Evolutionary conservation across 2,329 filamentous ascomycete species (phyloP), one percentile per base, ranked within the genome.

Genomic region (Akanthomyces dipterigenus): DNA sequence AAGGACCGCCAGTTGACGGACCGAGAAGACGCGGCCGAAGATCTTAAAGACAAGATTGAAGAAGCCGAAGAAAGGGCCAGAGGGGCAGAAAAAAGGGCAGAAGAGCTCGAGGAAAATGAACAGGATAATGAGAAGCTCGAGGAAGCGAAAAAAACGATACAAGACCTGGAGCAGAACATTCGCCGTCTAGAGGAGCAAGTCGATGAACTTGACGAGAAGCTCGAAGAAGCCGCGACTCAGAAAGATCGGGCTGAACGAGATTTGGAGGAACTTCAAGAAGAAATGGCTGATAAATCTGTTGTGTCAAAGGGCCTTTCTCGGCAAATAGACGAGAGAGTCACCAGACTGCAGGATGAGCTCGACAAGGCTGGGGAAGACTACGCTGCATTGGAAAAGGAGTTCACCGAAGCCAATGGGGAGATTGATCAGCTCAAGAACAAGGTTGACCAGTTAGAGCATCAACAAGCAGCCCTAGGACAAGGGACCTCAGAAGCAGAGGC

Each of bases 231-330:
- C 0, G 63, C 80, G 8, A 70, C 75, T 1, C 79, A 86, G 61
- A 84, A 83, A 65, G 77, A 83, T 24, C 79, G 81, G 34, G 85
- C 85, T 2, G 82, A 86, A 66, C 75, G 74, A 7, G 81, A 88
- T 62, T 75, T 88, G 18, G 80, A 86, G 66, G 85, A 88, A 68
- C 78, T 92, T 26, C 88, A 90, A 64, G 88, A 90, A 59, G 89
- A 92, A 67, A 85, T 92, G 81, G 82, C 88, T 24, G 88, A 93
- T 73, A 92, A 91, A 67, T 93, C 89, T 0, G 82, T 91, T 42
- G 85, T 85, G 58, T 89, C 88, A 14, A 91, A 89, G 70, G 88
- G 88, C 2, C 78, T 91, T 9, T 89, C 85, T 57, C 83, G 88
- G 36, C 89, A 93, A 72, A 81, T 91, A 20, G 88, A 93, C 68